Evolutionary conservation across 306 rosid species (phyloP).

Genomic region (Psophocarpus tetragonolobus): DNA sequence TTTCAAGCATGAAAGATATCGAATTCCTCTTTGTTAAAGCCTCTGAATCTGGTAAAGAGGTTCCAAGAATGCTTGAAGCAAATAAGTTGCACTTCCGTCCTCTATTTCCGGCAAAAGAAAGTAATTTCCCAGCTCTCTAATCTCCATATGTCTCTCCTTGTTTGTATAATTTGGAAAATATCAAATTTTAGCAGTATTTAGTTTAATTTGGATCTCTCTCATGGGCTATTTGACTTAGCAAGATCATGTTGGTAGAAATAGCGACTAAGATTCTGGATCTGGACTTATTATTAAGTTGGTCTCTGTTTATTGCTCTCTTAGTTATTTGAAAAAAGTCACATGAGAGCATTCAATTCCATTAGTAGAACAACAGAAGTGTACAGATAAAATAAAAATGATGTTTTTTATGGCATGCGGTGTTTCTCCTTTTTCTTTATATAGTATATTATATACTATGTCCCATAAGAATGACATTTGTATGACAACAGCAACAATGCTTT

Average conservation of each 20-base stretch:
- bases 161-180: constrained; percentile 11
- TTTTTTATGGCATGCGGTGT: constrained; percentile 6
- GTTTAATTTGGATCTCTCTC: not conserved
- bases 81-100: constrained; percentile 85
- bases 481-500: not conserved
- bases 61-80: constrained; percentile 95
- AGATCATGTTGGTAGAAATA: not conserved
- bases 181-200: constrained; percentile 9
- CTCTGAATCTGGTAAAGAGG: constrained; percentile 80
- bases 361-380: not conserved
- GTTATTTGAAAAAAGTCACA: not conserved
- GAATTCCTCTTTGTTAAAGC: constrained; percentile 71
- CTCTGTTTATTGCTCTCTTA: not conserved
- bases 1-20: constrained; percentile 74
- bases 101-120: constrained; percentile 59
- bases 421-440: not conserved
- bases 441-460: too few relatives aligned
- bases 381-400: not conserved
- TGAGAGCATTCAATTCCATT: not conserved
- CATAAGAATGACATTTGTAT: not conserved
- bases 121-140: constrained; percentile 51
- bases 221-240: not conserved
- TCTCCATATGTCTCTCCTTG: not conserved
- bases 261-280: not conserved
- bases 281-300: too few relatives aligned